These are phyloP conservation scores for Erysimum pusillum DNA, from an alignment of 441 rosid species.

Conservation along the genomic window DNA sequence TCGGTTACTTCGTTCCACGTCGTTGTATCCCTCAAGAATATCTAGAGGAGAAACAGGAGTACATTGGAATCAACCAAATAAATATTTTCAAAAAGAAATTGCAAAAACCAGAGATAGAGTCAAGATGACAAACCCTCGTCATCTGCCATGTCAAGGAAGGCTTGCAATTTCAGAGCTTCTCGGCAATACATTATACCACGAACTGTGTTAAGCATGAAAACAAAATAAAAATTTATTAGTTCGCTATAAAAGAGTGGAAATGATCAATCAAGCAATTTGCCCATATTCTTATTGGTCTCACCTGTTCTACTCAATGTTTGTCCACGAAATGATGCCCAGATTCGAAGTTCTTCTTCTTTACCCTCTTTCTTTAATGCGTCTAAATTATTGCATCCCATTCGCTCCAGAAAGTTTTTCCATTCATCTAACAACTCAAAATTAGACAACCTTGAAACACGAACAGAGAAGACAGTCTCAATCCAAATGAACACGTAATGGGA, in stretches of 20 bases:
- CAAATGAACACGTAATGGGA: slow-evolving; percentile 16
- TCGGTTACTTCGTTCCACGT: slow-evolving; percentile 75
- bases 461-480: slow-evolving; percentile 31
- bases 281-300: slow-evolving; percentile 38
- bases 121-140: slow-evolving; percentile 68
- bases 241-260: slow-evolving; percentile 6
- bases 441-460: slow-evolving; percentile 30
- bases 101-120: slow-evolving; percentile 30
- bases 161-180: slow-evolving; percentile 90
- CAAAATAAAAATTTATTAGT: background rate
- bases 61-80: slow-evolving; percentile 8
- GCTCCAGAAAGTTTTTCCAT: slow-evolving; percentile 93
- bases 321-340: slow-evolving; percentile 95
- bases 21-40: slow-evolving; percentile 88
- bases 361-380: slow-evolving; percentile 61
- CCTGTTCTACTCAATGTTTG: slow-evolving; percentile 99
- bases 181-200: slow-evolving; percentile 99
- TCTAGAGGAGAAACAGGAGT: slow-evolving; percentile 58
- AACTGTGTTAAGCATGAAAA: slow-evolving; percentile 61
- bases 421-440: slow-evolving; percentile 64
- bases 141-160: slow-evolving; percentile 89
- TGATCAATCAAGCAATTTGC: background rate
- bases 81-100: slow-evolving; percentile 22
- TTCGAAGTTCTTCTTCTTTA: slow-evolving; percentile 77
- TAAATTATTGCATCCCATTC: slow-evolving; percentile 73